Evolutionary conservation across 164 flowering plant genomes (phyloP).

Genomic region (Cinnamomum chago): DNA sequence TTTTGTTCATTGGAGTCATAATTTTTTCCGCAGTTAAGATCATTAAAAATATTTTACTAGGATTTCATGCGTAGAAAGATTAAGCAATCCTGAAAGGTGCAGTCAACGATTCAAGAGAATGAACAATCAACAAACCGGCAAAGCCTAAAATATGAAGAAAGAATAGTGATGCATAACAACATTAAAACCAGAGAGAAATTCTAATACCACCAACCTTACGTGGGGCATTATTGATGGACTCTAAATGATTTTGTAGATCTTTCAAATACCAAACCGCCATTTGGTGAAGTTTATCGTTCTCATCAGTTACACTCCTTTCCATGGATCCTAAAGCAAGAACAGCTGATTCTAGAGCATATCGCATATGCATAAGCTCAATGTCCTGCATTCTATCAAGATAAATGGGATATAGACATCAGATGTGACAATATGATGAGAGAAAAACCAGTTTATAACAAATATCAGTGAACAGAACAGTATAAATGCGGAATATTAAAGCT

Average conservation of each 20-base stretch:
- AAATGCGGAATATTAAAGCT: neutral
- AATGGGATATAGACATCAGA: conserved; percentile 6
- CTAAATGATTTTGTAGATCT: conserved; percentile 69
- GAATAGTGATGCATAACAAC: neutral
- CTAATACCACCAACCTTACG: conserved; percentile 64
- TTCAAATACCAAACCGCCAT: conserved; percentile 50
- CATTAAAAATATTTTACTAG: neutral
- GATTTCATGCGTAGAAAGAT: neutral
- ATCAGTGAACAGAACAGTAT: neutral
- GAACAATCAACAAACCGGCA: neutral
- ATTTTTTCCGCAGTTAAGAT: neutral
- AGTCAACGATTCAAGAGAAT: neutral
- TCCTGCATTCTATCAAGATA: conserved; percentile 71
- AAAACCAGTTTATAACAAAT: neutral
- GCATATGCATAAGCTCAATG: conserved; percentile 96
- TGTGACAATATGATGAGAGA: neutral
- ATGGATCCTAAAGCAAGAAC: conserved; percentile 84
- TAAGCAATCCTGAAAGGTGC: neutral
- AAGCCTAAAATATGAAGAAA: neutral
- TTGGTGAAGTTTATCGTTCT: conserved; percentile 34
- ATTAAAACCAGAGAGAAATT: conserved; percentile 3
- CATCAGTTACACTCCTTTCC: conserved; percentile 47
- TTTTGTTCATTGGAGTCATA: neutral
- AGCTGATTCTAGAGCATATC: conserved; percentile 79
- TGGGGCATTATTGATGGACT: conserved; percentile 58